A percentile compares a stretch with the other conserved stretches of the same genome.
These are phyloP conservation scores for Stenocarpella maydis DNA, from an alignment of 2,329 filamentous ascomycete species.

Conservation along the genomic window DNA sequence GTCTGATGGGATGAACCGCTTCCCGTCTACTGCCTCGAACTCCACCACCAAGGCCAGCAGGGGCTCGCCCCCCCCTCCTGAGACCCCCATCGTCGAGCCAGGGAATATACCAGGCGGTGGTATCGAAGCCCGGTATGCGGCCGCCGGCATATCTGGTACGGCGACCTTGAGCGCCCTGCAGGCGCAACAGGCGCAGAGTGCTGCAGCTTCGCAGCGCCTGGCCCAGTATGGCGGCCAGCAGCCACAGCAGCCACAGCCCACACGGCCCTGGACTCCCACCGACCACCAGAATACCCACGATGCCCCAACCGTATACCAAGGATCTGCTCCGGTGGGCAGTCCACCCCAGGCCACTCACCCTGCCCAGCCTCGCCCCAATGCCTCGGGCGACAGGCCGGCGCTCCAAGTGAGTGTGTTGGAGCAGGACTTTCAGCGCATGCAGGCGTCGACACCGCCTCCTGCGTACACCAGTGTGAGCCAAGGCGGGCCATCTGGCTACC, in stretches of 20 bases:
- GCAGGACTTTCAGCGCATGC: constrained; percentile 85
- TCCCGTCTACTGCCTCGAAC: constrained; percentile 85
- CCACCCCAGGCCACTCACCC: constrained; percentile 62
- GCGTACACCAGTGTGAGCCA: constrained; percentile 85
- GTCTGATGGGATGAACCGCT: constrained; percentile 66
- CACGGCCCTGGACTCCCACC: constrained; percentile 92
- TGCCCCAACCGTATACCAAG: constrained; percentile 91
- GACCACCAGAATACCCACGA: constrained; percentile 88
- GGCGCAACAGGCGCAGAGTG: constrained; percentile 76
- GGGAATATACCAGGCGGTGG: constrained; percentile 76
- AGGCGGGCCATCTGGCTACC: constrained; percentile 66
- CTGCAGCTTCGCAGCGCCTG: constrained; percentile 81
- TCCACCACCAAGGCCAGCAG: constrained; percentile 92
- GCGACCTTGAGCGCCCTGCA: constrained; percentile 80
- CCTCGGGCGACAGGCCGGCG: constrained; percentile 30
- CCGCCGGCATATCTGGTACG: constrained; percentile 87
- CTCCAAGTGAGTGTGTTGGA: constrained; percentile 78
- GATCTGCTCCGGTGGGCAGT: constrained; percentile 72
- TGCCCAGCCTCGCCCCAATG: constrained; percentile 40
- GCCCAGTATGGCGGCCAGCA: constrained; percentile 75
- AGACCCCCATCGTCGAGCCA: constrained; percentile 84
- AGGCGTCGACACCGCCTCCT: constrained; percentile 87
- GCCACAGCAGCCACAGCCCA: constrained; percentile 52
- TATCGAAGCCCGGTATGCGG: constrained; percentile 91
- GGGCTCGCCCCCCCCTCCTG: constrained; percentile 92